Base-by-base conservation (phyloP, 148 eudicot species). In the Cornus controversa region DNA sequence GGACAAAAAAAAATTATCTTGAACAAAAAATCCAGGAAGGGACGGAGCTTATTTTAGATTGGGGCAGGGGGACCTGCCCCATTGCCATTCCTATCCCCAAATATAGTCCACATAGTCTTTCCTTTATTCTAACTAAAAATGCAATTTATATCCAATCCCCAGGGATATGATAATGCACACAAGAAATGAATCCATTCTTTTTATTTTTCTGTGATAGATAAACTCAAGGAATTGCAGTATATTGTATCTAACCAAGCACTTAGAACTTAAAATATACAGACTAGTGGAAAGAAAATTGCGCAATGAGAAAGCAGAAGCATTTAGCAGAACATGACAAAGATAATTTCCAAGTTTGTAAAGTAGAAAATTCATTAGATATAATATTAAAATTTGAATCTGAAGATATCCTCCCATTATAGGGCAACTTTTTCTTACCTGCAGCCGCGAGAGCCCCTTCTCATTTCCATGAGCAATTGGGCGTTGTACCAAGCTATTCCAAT, bases 401-500 rank as follows among this genome's bases (percentile, higher is more conserved):
- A 26, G 29, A 28, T 25, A 47, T 9, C 8, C n/a, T 29, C 5
- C 25, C 36, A 77, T 10, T 5, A 64, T 67, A 29, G 26, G 42
- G 23, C 25, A 66, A 54, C 66, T 62, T 53, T 66, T 9, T 54
- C 77, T 78, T 80, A 95, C 98, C 94, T 95, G 99, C 75, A 95
- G 94, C 72, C 98, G 83, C 36, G 85, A 79, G 40, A 95, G 88
- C 36, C 97, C 99, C 65, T 83, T 86, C 22, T 78, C 69, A 36
- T 90, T 82, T 37, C 98, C 97, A 65, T 84, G 92, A 79, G 85
- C 79, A 34, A 96, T 86, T 6, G 98, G 99, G 16, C 88, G 90
- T 74, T 90, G 94, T 36, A 95, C 92, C 85, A 93, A 87, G 76
- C 86, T 86, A 81, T 80, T 89, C 97, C 99, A 95, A 53, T 89